Evolutionary conservation across 306 rosid species (phyloP).

Genomic region (Clitoria ternatea): DNA sequence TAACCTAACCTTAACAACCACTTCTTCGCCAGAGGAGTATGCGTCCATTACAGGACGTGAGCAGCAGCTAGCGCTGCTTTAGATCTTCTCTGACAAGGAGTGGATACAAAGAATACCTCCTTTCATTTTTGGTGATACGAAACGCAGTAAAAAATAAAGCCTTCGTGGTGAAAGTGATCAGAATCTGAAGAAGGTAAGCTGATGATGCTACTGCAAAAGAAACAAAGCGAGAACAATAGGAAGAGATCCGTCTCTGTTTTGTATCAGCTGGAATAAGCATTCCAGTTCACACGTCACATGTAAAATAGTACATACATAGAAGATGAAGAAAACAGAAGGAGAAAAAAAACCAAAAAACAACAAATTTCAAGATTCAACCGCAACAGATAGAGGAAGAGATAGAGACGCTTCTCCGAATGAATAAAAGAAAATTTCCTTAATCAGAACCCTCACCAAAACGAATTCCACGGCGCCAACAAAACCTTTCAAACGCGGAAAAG

Average conservation of each 20-base stretch:
- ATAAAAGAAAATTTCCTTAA: slow-evolving; percentile 64
- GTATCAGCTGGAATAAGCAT: slow-evolving; percentile 37
- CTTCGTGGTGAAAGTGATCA: slow-evolving; percentile 45
- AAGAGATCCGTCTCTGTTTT: slow-evolving; percentile 77
- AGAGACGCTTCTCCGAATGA: slow-evolving; percentile 50
- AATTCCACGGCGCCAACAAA: slow-evolving; percentile 73
- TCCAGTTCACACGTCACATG: slow-evolving; percentile 31
- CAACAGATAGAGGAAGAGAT: slow-evolving; percentile 39
- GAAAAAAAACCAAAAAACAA: slow-evolving; percentile 1
- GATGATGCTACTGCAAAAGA: slow-evolving; percentile 75
- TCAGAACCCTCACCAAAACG: slow-evolving; percentile 96
- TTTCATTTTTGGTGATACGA: slow-evolving; percentile 39
- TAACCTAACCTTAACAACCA: slow-evolving; percentile 59
- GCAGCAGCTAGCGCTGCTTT: slow-evolving; percentile 73
- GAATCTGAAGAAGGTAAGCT: slow-evolving; percentile 33
- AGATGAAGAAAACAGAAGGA: background rate
- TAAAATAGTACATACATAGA: background rate
- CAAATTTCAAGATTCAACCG: slow-evolving; percentile 50
- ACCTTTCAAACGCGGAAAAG: slow-evolving; percentile 56
- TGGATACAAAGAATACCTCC: slow-evolving; percentile 48
- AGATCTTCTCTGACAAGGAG: slow-evolving; percentile 75
- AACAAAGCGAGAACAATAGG: slow-evolving; percentile 64
- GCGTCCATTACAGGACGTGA: slow-evolving; percentile 59
- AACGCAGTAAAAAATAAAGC: slow-evolving; percentile 39
- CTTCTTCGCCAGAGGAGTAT: slow-evolving; percentile 76